phyloP scores from a whole-genome alignment of 352 stramenopile species.

The Phytophthora agathidicida region DNA sequence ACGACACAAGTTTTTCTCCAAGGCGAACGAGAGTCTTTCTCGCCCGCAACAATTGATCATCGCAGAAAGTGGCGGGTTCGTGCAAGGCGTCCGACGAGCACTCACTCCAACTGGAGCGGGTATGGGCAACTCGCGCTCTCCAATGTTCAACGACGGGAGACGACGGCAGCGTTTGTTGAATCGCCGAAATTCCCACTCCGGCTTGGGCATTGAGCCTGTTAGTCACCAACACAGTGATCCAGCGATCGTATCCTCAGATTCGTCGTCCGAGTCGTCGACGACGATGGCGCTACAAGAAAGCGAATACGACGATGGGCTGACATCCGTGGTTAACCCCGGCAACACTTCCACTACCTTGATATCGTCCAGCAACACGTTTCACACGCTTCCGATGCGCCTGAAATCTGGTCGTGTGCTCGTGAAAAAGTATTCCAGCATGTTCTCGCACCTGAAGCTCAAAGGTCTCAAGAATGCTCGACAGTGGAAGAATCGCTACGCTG shows the following conservation, averaged over 20 bases:
- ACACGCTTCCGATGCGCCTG: too few species aligned
- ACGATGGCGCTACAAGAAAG: constrained; percentile 33
- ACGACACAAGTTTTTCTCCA: constrained; percentile 78
- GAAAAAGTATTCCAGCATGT: constrained; percentile 82
- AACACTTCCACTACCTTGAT: constrained; percentile 2
- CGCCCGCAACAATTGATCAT: constrained; percentile 44
- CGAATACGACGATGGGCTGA: constrained; percentile 25
- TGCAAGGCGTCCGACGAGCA: constrained; percentile 29
- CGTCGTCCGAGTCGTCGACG: constrained; percentile 37
- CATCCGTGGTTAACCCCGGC: neutral
- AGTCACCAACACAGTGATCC: constrained; percentile 6
- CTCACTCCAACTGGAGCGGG: constrained; percentile 41
- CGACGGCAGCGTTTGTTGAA: neutral
- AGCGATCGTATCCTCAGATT: constrained; percentile 19
- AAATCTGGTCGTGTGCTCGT: constrained; percentile 77
- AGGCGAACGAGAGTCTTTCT: constrained; percentile 67
- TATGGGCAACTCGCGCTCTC: constrained; percentile 23
- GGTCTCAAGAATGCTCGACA: constrained; percentile 58
- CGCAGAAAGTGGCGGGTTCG: constrained; percentile 13
- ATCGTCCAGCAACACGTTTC: constrained; percentile 11
- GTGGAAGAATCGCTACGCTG: constrained; percentile 87
- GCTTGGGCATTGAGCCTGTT: constrained; percentile 18
- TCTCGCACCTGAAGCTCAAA: constrained; percentile 78
- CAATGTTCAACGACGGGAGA: constrained; percentile 3
- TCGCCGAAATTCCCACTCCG: constrained; percentile 38